A percentile compares a stretch with the other conserved stretches of the same genome.
Evolutionary conservation across 225 moss, liverwort and hornwort species (phyloP).

Genomic region (Marchantia paleacea): DNA sequence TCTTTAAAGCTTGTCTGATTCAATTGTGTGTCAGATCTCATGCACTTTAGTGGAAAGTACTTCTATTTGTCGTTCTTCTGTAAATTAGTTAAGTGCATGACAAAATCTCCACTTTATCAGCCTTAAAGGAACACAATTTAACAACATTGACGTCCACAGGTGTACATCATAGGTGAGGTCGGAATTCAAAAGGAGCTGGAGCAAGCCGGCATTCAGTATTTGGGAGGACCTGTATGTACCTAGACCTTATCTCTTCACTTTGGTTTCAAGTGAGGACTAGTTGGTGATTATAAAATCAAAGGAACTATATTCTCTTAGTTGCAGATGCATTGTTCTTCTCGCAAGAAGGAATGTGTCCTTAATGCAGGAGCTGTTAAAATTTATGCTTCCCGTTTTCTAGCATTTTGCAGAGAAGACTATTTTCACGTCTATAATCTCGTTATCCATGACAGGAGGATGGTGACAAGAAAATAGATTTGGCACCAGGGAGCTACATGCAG

Average conservation of each 20-base stretch:
- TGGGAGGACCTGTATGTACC: constrained; percentile 71
- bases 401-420: neutral
- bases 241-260: neutral
- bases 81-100: too few species aligned
- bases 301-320: too few species aligned
- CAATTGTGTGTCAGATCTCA: neutral
- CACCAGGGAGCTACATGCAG: constrained; percentile 86
- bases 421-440: neutral
- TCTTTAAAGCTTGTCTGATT: neutral
- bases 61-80: too few species aligned
- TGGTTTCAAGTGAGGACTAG: neutral
- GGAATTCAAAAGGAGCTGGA: constrained; percentile 77
- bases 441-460: constrained; percentile 72
- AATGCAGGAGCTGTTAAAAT: too few species aligned
- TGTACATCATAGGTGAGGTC: constrained; percentile 63
- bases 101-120: too few species aligned
- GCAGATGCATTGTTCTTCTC: too few species aligned
- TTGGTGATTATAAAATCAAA: neutral
- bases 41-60: neutral
- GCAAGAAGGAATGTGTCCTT: too few species aligned
- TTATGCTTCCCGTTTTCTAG: too few species aligned
- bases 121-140: neutral
- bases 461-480: constrained; percentile 71
- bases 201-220: constrained; percentile 71
- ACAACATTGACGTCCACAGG: constrained; percentile 39